Evolutionary conservation across 306 rosid species (phyloP).

Genomic region (Fagus sylvatica): DNA sequence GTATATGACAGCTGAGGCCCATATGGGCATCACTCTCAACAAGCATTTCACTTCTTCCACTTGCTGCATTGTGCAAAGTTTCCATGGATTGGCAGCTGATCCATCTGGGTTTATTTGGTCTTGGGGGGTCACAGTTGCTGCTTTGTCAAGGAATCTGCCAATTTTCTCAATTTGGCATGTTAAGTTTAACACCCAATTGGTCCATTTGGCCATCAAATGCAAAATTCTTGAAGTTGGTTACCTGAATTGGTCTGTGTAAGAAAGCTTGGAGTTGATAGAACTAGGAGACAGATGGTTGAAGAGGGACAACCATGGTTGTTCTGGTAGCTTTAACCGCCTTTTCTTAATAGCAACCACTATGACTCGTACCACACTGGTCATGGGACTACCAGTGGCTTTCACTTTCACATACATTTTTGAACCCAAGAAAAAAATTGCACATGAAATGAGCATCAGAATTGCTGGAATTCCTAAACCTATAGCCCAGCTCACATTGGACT

Average conservation of each 20-base stretch:
- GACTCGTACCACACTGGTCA: constrained; percentile 74
- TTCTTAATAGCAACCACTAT: constrained; percentile 63
- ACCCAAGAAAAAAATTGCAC: constrained; percentile 61
- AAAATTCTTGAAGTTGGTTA: constrained; percentile 18
- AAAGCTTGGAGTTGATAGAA: constrained; percentile 59
- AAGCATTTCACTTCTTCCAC: constrained; percentile 87
- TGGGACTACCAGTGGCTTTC: constrained; percentile 76
- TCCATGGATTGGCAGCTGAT: constrained; percentile 73
- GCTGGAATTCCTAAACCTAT: constrained; percentile 80
- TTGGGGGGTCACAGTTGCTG: constrained; percentile 55
- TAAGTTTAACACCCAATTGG: not conserved
- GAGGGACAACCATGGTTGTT: constrained; percentile 54
- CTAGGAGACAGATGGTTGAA: constrained; percentile 51
- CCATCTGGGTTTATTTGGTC: constrained; percentile 66
- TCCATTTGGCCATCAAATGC: not conserved
- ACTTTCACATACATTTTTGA: constrained; percentile 71
- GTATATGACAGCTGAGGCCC: constrained; percentile 51
- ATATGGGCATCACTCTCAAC: constrained; percentile 69
- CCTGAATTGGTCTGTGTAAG: constrained; percentile 81
- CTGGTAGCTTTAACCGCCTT: constrained; percentile 47
- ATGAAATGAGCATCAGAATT: constrained; percentile 63
- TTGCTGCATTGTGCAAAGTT: constrained; percentile 75
- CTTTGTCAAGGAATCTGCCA: constrained; percentile 72
- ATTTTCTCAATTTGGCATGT: not conserved
- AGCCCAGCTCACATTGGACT: constrained; percentile 80